A percentile compares a stretch with the other conserved stretches of the same genome.
These are phyloP conservation scores for Mercurialis annua DNA, from an alignment of 345 rosid species.

Conservation along the genomic window DNA sequence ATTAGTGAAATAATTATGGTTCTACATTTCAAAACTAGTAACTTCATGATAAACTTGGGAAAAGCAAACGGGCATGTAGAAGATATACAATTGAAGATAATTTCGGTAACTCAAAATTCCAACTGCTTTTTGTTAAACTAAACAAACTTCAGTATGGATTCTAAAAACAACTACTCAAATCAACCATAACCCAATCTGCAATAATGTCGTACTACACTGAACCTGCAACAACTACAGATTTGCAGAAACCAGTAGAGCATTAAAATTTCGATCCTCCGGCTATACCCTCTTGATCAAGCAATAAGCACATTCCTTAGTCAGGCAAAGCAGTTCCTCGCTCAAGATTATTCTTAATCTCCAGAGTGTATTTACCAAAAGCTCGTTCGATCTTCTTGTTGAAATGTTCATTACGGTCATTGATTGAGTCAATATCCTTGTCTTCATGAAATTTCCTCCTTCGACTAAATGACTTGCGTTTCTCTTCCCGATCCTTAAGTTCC, in stretches of 20 bases:
- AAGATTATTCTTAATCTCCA: constrained; percentile 94
- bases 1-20: too few relatives aligned
- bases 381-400: constrained; percentile 98
- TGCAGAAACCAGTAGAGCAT: neutral
- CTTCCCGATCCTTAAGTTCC: constrained; percentile 73
- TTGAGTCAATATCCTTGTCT: constrained; percentile 93
- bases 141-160: neutral
- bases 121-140: neutral
- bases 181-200: neutral
- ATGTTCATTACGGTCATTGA: constrained; percentile 97
- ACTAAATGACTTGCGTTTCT: constrained; percentile 74
- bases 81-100: neutral
- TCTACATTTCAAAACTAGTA: too few relatives aligned
- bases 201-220: too few relatives aligned
- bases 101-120: neutral
- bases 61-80: neutral
- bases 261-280: neutral
- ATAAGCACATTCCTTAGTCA: constrained; percentile 48
- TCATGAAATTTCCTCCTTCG: constrained; percentile 86
- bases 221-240: neutral
- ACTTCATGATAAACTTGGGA: too few relatives aligned
- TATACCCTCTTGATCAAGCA: neutral
- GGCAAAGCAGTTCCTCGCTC: constrained; percentile 99
- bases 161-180: neutral
- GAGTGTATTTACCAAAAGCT: constrained; percentile 91